A percentile compares a stretch with the other conserved stretches of the same genome.
phyloP scores from a whole-genome alignment of 371 early-diverging fungal genomes.

The Gilbertella persicaria region DNA sequence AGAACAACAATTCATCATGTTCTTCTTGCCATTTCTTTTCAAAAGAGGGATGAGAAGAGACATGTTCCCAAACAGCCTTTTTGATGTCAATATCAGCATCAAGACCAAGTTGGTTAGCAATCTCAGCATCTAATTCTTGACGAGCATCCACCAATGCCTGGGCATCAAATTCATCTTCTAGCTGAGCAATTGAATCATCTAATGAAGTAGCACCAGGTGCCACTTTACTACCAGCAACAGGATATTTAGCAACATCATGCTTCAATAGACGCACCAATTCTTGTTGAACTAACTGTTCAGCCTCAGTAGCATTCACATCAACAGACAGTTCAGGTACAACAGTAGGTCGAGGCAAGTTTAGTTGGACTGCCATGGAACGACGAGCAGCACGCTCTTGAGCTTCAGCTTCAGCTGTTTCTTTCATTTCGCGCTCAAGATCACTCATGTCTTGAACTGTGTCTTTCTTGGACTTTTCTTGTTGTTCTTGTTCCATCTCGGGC shows the following conservation, averaged over 20 bases:
- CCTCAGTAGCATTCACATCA: slow-evolving; percentile 7
- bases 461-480: slow-evolving; percentile 31
- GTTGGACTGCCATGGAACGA: slow-evolving; percentile 77
- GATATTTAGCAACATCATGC: slow-evolving; percentile 73
- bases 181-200: slow-evolving; percentile 28
- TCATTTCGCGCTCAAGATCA: slow-evolving; percentile 64
- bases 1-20: slow-evolving; percentile 45
- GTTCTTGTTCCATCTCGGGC: slow-evolving; percentile 66
- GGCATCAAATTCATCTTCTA: slow-evolving; percentile 58
- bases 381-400: slow-evolving; percentile 55
- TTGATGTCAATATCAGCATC: slow-evolving; percentile 28
- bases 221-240: slow-evolving; percentile 60
- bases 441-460: slow-evolving; percentile 61
- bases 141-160: slow-evolving; percentile 41
- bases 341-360: slow-evolving; percentile 78
- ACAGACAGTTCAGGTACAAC: slow-evolving; percentile 19
- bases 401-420: slow-evolving; percentile 37
- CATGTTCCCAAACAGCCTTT: slow-evolving; percentile 41
- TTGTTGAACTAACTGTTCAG: slow-evolving; percentile 52
- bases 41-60: slow-evolving; percentile 32
- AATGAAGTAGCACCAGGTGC: slow-evolving; percentile 50
- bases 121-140: slow-evolving; percentile 44
- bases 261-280: slow-evolving; percentile 66
- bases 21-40: slow-evolving; percentile 42
- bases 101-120: slow-evolving; percentile 24